Conservation (phyloP, 179 eudicot genomes). For the Spinacia oleracea region DNA sequence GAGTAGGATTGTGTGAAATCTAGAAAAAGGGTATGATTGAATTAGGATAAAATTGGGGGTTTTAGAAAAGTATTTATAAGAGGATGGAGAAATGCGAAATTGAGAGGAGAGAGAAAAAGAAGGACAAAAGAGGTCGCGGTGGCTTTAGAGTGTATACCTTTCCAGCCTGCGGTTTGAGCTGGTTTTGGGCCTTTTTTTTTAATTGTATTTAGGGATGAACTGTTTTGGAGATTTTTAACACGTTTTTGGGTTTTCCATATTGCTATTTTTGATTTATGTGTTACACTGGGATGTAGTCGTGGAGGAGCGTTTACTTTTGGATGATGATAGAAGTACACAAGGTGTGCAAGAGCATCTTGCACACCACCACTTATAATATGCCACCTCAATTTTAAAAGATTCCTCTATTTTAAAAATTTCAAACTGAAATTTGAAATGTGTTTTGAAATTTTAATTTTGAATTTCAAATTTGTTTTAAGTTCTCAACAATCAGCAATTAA, state of each 20-base stretch:
- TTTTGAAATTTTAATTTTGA: too few species aligned
- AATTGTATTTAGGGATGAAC: background rate
- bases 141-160: conserved; percentile 3
- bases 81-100: background rate
- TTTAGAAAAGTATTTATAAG: background rate
- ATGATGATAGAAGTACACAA: too few species aligned
- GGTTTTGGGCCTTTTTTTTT: background rate
- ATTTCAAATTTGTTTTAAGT: too few species aligned
- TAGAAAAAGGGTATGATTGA: background rate
- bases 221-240: conserved; percentile 17
- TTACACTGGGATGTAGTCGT: too few species aligned
- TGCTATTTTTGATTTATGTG: too few species aligned
- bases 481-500: too few species aligned
- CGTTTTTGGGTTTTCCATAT: conserved; percentile 13
- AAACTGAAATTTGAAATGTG: too few species aligned
- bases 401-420: too few species aligned
- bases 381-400: too few species aligned
- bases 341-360: too few species aligned
- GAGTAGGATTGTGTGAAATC: background rate
- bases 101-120: background rate
- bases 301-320: too few species aligned
- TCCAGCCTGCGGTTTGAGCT: conserved; percentile 5
- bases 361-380: too few species aligned
- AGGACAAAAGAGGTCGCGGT: conserved; percentile 7
- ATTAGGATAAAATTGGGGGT: conserved; percentile 10